Conservation (phyloP, 192 early-diverging fungal species). For the Geosiphon pyriformis region DNA sequence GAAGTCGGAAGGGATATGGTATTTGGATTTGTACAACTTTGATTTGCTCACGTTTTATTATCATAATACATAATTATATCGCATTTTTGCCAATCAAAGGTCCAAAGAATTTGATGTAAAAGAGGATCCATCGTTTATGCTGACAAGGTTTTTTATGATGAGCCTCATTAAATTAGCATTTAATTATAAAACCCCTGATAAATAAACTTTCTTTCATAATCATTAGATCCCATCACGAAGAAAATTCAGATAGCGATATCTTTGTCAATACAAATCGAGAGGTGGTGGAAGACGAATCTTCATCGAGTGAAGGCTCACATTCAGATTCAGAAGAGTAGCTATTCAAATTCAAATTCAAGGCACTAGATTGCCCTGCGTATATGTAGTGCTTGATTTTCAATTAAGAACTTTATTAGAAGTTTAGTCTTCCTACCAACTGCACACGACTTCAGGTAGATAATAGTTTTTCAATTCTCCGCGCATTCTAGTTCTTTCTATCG, state of each 20-base stretch:
- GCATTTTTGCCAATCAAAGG: not conserved
- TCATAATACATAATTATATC: not conserved
- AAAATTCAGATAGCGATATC: not conserved
- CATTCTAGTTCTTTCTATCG: not conserved
- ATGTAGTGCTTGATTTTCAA: too few relatives aligned
- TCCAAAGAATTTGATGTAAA: not conserved
- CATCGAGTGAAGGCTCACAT: not conserved
- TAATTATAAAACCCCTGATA: too few relatives aligned
- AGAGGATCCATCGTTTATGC: too few relatives aligned
- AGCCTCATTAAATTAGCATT: too few relatives aligned
- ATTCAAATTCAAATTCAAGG: not conserved
- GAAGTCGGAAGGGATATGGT: slow-evolving; percentile 54
- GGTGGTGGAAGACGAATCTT: not conserved
- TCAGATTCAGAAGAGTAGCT: not conserved
- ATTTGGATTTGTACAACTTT: not conserved
- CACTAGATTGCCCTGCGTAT: not conserved
- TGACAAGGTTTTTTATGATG: too few relatives aligned
- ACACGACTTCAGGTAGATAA: too few relatives aligned
- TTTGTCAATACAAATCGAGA: not conserved
- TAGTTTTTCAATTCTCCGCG: not conserved
- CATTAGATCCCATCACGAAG: not conserved
- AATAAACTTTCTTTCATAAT: not conserved
- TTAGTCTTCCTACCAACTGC: too few relatives aligned
- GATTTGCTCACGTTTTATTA: not conserved
- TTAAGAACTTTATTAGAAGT: too few relatives aligned